phyloP scores from a whole-genome alignment of 805 yeast species.

The Lipomyces sp. region DNA sequence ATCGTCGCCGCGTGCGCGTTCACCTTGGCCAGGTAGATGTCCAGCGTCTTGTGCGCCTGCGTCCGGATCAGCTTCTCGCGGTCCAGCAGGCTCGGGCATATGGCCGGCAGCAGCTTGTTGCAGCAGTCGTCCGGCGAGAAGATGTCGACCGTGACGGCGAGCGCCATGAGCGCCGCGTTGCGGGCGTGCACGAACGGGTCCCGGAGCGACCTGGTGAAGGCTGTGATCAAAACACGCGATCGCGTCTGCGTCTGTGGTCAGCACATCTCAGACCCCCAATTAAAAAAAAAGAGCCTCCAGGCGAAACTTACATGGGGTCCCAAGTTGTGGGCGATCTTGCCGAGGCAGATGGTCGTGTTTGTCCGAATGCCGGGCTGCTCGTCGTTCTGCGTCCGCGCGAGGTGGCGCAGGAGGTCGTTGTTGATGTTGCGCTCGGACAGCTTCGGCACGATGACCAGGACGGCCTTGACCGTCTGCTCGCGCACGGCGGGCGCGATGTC shows the following conservation, averaged over 20 bases:
- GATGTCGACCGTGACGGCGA: slow-evolving; percentile 58
- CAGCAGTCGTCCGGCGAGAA: slow-evolving; percentile 76
- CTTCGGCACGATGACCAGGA: slow-evolving; percentile 44
- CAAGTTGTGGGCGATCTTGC: slow-evolving; percentile 59
- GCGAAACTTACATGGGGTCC: slow-evolving; percentile 40
- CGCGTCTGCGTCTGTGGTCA: slow-evolving; percentile 41
- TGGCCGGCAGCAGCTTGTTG: slow-evolving; percentile 73
- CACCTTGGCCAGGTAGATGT: slow-evolving; percentile 55
- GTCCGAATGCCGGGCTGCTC: slow-evolving; percentile 72
- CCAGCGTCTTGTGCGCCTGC: slow-evolving; percentile 69
- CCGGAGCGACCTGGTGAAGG: slow-evolving; percentile 74
- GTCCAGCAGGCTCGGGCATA: slow-evolving; percentile 82
- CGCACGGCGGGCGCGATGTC: slow-evolving; percentile 82
- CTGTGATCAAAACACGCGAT: slow-evolving; percentile 77
- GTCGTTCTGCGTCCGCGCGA: slow-evolving; percentile 82
- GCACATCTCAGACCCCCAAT: slow-evolving; percentile 33
- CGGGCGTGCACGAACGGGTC: slow-evolving; percentile 77
- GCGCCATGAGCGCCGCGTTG: slow-evolving; percentile 70
- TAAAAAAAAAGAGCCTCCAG: slow-evolving; percentile 1
- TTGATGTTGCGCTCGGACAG: slow-evolving; percentile 77
- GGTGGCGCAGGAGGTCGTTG: slow-evolving; percentile 72
- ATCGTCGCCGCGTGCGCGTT: slow-evolving; percentile 43
- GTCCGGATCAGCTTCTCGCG: slow-evolving; percentile 62
- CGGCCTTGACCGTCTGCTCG: slow-evolving; percentile 71
- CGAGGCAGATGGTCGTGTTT: slow-evolving; percentile 67